Conservation (phyloP, 225 moss, liverwort and hornwort genomes). For the Climacium dendroides region DNA sequence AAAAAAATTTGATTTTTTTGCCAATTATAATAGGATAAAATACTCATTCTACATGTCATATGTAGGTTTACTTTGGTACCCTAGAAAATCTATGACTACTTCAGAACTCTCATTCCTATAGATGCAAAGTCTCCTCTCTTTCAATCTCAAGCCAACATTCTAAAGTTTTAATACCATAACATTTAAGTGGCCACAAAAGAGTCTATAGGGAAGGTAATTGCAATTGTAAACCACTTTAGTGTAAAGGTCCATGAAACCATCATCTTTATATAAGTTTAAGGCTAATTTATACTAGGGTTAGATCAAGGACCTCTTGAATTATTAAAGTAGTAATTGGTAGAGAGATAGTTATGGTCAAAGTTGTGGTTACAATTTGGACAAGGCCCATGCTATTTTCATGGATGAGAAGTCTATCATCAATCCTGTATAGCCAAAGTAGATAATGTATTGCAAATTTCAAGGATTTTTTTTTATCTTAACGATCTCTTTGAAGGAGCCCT, state of each 20-base stretch:
- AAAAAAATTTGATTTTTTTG: no score
- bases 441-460: not conserved
- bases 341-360: rapidly evolving
- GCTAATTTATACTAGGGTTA: not conserved
- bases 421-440: not conserved
- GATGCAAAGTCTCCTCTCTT: not conserved
- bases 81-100: not conserved
- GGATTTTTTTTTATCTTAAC: not conserved
- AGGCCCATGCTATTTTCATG: rapidly evolving
- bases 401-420: not conserved
- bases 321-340: not conserved
- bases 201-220: not conserved
- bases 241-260: rapidly evolving
- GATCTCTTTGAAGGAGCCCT: rapidly evolving
- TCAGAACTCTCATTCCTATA: not conserved
- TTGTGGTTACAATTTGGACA: not conserved
- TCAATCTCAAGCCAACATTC: not conserved
- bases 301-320: not conserved
- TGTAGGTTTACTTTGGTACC: no score
- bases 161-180: not conserved
- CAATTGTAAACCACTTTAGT: rapidly evolving
- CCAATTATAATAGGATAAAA: no score
- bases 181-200: rapidly evolving
- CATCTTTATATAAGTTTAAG: not conserved
- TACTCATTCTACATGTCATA: no score